Percentiles rank a stretch among this genome's conserved stretches.
Conservation (phyloP, 2,329 filamentous ascomycete genomes). For the Colletotrichum truncatum region DNA sequence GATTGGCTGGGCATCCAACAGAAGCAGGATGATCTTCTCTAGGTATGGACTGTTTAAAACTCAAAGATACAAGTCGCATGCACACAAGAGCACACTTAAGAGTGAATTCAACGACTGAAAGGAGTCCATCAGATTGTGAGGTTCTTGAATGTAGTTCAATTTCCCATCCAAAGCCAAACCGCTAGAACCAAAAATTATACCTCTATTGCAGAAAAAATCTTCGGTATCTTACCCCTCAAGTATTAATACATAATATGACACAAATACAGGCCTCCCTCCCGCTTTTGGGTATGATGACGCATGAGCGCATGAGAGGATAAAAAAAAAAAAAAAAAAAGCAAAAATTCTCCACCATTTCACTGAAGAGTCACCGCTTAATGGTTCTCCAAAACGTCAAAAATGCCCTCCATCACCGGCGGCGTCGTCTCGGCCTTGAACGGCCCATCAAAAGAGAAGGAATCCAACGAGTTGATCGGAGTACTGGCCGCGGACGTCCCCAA, state of each 20-base stretch:
- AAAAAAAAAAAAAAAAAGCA: neutral
- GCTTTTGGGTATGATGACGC: neutral
- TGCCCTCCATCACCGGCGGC: constrained; percentile 20
- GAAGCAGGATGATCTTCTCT: too few relatives aligned
- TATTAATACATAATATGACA: constrained; percentile 3
- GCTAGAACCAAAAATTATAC: neutral
- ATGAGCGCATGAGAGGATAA: neutral
- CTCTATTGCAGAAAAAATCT: neutral
- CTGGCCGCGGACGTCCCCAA: neutral
- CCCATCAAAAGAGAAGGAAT: neutral
- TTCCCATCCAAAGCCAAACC: neutral
- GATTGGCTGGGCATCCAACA: too few relatives aligned
- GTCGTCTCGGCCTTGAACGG: neutral
- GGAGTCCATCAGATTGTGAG: too few relatives aligned
- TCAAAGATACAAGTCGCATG: too few relatives aligned
- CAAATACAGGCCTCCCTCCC: neutral
- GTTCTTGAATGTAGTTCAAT: too few relatives aligned
- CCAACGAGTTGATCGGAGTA: neutral
- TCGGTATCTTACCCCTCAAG: neutral
- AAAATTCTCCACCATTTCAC: neutral
- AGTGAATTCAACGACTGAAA: too few relatives aligned
- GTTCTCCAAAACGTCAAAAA: constrained; percentile 27
- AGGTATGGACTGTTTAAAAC: too few relatives aligned
- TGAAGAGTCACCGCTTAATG: neutral
- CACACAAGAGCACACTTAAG: too few relatives aligned